phyloP scores from a whole-genome alignment of 1,284 basidiomycete species.

The Pisolithus thermaeus region DNA sequence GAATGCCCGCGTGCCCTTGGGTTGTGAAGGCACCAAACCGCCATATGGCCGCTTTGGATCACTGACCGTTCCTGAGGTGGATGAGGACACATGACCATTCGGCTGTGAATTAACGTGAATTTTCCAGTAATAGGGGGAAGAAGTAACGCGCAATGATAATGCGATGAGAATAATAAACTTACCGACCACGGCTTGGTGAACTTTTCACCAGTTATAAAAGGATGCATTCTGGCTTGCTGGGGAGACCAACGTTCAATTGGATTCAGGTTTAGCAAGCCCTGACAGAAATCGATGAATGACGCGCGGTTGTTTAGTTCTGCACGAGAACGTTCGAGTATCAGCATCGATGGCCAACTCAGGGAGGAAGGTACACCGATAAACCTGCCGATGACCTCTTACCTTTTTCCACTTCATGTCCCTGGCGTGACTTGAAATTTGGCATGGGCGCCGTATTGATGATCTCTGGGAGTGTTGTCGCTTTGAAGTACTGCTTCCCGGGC shows the following conservation, averaged over 20 bases:
- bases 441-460: constrained; percentile 95
- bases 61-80: constrained; percentile 30
- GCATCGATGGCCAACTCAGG: constrained; percentile 3
- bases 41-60: constrained; percentile 91
- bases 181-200: constrained; percentile 85
- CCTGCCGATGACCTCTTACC: constrained; percentile 45
- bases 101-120: constrained; percentile 35
- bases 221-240: constrained; percentile 92
- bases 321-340: constrained; percentile 1
- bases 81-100: constrained; percentile 38
- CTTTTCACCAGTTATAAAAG: constrained; percentile 97
- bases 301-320: constrained; percentile 89
- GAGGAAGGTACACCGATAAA: neutral
- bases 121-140: constrained; percentile 8
- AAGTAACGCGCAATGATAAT: neutral
- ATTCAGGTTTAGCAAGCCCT: constrained; percentile 90
- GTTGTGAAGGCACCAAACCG: constrained; percentile 81
- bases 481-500: constrained; percentile 98
- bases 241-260: constrained; percentile 96
- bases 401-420: constrained; percentile 87
- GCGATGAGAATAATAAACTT: constrained; percentile 31
- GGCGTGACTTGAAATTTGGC: constrained; percentile 72
- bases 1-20: constrained; percentile 76
- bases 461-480: constrained; percentile 88
- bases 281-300: constrained; percentile 97